Evolutionary conservation across 257 asterid genomes (phyloP).

Genomic region (Agastache rugosa): DNA sequence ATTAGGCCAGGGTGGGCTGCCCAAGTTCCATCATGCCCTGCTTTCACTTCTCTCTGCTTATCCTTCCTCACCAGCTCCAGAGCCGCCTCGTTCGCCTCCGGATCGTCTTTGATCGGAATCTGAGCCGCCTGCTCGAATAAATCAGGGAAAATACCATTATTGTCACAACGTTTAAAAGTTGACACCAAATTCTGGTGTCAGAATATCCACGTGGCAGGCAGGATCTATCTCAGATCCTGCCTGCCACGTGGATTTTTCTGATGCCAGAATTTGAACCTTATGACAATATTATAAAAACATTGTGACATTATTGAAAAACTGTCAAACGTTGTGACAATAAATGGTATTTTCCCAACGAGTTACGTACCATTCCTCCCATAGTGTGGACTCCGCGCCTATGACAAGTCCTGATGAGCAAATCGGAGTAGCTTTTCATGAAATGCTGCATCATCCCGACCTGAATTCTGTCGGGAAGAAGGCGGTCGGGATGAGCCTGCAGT

Average conservation of each 20-base stretch:
- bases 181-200: too few relatives aligned
- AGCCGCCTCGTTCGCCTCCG: constrained; percentile 80
- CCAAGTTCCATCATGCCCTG: constrained; percentile 99
- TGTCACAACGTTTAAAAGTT: too few relatives aligned
- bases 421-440: constrained; percentile 91
- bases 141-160: not conserved
- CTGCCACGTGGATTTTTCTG: too few relatives aligned
- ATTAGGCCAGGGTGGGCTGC: constrained; percentile 96
- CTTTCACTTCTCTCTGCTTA: constrained; percentile 77
- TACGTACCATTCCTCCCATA: constrained; percentile 92
- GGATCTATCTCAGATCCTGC: too few relatives aligned
- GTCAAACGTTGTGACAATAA: not conserved
- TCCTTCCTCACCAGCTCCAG: constrained; percentile 76
- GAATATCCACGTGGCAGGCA: too few relatives aligned
- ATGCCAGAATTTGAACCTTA: too few relatives aligned
- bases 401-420: constrained; percentile 81
- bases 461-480: constrained; percentile 82
- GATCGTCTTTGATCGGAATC: constrained; percentile 85
- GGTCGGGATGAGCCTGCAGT: constrained; percentile 83
- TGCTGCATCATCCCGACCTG: constrained; percentile 89
- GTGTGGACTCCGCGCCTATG: constrained; percentile 90
- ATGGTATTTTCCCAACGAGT: not conserved
- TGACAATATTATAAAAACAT: too few relatives aligned
- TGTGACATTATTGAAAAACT: too few relatives aligned
- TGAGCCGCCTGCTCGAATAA: constrained; percentile 80